Conservation (phyloP, 208 protist genomes). For the Leptomonas seymouri region DNA sequence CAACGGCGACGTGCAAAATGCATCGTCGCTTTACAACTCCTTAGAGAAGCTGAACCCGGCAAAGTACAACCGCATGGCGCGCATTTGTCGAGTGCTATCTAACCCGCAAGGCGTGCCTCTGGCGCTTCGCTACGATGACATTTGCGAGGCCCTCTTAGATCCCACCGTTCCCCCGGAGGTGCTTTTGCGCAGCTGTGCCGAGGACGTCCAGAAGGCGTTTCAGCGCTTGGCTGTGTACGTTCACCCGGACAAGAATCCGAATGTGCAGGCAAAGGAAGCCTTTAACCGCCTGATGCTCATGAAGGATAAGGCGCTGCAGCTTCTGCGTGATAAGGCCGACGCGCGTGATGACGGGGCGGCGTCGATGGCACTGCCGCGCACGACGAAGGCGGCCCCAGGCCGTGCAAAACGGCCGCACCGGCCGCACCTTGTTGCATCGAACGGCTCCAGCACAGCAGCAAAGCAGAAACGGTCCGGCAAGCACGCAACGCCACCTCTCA, state of each 20-base stretch:
- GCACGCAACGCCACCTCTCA: constrained; percentile 9
- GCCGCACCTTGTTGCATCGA: neutral
- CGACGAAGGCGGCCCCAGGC: neutral
- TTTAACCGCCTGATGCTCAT: constrained; percentile 71
- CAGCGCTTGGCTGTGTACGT: constrained; percentile 78
- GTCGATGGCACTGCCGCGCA: neutral
- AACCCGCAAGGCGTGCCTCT: constrained; percentile 68
- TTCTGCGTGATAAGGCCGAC: constrained; percentile 20
- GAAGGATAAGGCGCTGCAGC: constrained; percentile 48
- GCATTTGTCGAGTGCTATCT: constrained; percentile 71
- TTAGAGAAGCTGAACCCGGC: constrained; percentile 70
- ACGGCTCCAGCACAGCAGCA: neutral
- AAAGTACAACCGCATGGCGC: constrained; percentile 71
- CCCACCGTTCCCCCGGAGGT: constrained; percentile 52
- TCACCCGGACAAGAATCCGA: constrained; percentile 90
- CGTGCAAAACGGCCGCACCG: constrained; percentile 1
- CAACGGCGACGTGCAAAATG: constrained; percentile 72
- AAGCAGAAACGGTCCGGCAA: neutral
- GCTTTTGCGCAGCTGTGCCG: constrained; percentile 40
- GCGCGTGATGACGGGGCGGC: neutral
- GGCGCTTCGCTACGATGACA: constrained; percentile 74
- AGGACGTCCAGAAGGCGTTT: constrained; percentile 70
- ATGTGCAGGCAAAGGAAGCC: constrained; percentile 65
- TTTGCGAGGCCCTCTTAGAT: constrained; percentile 83
- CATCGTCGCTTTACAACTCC: constrained; percentile 72